A percentile compares a stretch with the other conserved stretches of the same genome.
Evolutionary conservation across 495 filamentous ascomycete species (phyloP).

Genomic region (Talaromyces thailandensis): DNA sequence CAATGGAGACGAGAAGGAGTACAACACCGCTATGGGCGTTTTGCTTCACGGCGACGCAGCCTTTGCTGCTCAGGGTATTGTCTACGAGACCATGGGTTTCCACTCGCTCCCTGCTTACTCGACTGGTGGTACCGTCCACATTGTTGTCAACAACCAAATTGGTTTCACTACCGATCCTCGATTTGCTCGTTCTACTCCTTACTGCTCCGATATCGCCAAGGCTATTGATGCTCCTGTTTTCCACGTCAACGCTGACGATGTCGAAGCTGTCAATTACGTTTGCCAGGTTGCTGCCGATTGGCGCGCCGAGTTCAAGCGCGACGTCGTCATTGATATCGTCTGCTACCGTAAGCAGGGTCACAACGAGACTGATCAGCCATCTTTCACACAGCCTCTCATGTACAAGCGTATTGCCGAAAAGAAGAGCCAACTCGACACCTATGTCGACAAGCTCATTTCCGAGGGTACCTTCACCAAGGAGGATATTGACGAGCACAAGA

Average conservation of each 20-base stretch:
- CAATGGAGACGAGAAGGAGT: conserved; percentile 88
- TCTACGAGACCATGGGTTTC: conserved; percentile 98
- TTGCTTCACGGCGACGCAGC: conserved; percentile 95
- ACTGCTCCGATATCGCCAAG: conserved; percentile 99
- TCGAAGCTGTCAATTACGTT: conserved; percentile 96
- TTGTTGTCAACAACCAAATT: conserved; percentile 99
- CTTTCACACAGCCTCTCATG: conserved; percentile 99
- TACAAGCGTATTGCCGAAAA: conserved; percentile 91
- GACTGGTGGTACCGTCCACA: conserved; percentile 93
- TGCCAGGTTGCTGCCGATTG: conserved; percentile 95
- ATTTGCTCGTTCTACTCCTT: conserved; percentile 91
- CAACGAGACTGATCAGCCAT: conserved; percentile 99
- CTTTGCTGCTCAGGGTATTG: conserved; percentile 90
- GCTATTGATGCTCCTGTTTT: conserved; percentile 96
- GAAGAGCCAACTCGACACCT: conserved; percentile 72
- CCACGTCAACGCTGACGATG: conserved; percentile 98
- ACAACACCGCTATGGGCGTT: conserved; percentile 86
- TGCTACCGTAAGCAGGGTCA: conserved; percentile 99
- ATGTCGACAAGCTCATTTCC: conserved; percentile 77
- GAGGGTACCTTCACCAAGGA: conserved; percentile 94
- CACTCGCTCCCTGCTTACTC: conserved; percentile 90
- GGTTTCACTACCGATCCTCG: conserved; percentile 99
- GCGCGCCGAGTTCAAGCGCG: conserved; percentile 94
- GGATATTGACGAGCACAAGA: conserved; percentile 97
- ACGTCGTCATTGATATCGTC: conserved; percentile 95